Evolutionary conservation across 305 asterid species (phyloP), one percentile per base, ranked within the genome.

Genomic region (Ilex paraguariensis): DNA sequence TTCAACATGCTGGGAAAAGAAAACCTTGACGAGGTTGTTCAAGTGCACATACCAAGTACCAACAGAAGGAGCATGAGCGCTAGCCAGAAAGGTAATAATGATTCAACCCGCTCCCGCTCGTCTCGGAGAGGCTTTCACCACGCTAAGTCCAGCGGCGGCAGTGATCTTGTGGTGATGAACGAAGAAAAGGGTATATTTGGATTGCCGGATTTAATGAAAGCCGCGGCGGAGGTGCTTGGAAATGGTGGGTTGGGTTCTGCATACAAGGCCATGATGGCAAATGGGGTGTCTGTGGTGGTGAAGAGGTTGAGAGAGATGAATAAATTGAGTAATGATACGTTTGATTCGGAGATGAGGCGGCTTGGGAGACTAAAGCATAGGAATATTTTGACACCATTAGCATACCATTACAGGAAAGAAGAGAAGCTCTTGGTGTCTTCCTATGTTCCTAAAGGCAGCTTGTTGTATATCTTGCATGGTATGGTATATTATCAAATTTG

Each of bases 191-290:
- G 96, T 6, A n/a, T 61, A 10, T 92, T 90, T 12, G 96, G 91
- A 49, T 53, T 92, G 67, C 79, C 75, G 31, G 98, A 92, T 71
- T 55, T 92, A 84, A 92, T 92, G 98, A 92, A 84, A 82, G 98
- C 97, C 3, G 96, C 96, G 16, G 98, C 98, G 5, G 97, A 90
- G 70, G 94, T 92, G 0, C 94, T 92, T 0, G 98, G 97, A 3
- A 92, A 79, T 57, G 95, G 97, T 3, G 81, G 84, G 6, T 30
- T 92, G 68, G 98, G 98, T 7, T 92, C 96, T 42, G 85, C 97
- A 3, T 92, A 90, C 58, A 92, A 84, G 66, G 98, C 98, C 0
- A 66, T 68, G 54, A 80, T 92, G 89, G 74, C 60, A 10, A 83
- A 76, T 31, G 97, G 96, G 30, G 21, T 81, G 42, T 64, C 90